Evolutionary conservation across 2,329 filamentous ascomycete species (phyloP).

Genomic region (Colletotrichum cordylinicola): DNA sequence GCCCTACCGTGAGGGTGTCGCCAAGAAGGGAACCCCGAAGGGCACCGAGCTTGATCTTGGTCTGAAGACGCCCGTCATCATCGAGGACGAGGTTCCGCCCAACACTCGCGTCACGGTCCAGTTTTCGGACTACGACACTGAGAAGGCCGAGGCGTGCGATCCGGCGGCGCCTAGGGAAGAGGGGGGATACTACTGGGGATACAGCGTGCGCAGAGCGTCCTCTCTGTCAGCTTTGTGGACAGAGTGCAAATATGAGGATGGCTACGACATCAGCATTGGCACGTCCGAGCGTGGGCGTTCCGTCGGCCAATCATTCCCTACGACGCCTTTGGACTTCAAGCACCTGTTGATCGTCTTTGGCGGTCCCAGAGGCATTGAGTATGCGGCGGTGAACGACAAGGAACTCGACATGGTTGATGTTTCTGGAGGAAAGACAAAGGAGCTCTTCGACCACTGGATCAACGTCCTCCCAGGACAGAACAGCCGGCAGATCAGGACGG

Average conservation of each 20-base stretch:
- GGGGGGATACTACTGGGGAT: slow-evolving; percentile 88
- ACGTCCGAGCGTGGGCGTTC: slow-evolving; percentile 78
- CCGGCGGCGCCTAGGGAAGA: slow-evolving; percentile 75
- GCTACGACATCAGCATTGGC: slow-evolving; percentile 84
- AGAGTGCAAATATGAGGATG: slow-evolving; percentile 74
- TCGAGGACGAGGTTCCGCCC: slow-evolving; percentile 67
- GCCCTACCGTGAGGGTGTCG: slow-evolving; percentile 80
- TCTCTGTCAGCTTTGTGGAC: slow-evolving; percentile 79
- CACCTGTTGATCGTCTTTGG: slow-evolving; percentile 83
- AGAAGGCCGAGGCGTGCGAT: slow-evolving; percentile 66
- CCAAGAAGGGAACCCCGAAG: slow-evolving; percentile 50
- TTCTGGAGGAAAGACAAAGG: slow-evolving; percentile 61
- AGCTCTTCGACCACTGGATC: slow-evolving; percentile 85
- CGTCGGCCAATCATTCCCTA: slow-evolving; percentile 50
- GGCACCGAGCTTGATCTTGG: slow-evolving; percentile 66
- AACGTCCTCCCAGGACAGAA: slow-evolving; percentile 83
- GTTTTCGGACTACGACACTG: slow-evolving; percentile 56
- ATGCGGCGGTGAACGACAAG: slow-evolving; percentile 68
- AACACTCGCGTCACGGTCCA: slow-evolving; percentile 78
- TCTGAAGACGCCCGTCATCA: slow-evolving; percentile 57
- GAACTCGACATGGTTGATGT: slow-evolving; percentile 66
- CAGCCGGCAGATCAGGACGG: slow-evolving; percentile 81
- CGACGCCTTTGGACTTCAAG: slow-evolving; percentile 56
- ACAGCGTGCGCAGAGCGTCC: slow-evolving; percentile 68
- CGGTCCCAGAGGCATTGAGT: slow-evolving; percentile 80